Percentiles rank a stretch among this genome's conserved stretches.
Conservation (phyloP, 768 basidiomycete species). For the Calocera viscosa region DNA sequence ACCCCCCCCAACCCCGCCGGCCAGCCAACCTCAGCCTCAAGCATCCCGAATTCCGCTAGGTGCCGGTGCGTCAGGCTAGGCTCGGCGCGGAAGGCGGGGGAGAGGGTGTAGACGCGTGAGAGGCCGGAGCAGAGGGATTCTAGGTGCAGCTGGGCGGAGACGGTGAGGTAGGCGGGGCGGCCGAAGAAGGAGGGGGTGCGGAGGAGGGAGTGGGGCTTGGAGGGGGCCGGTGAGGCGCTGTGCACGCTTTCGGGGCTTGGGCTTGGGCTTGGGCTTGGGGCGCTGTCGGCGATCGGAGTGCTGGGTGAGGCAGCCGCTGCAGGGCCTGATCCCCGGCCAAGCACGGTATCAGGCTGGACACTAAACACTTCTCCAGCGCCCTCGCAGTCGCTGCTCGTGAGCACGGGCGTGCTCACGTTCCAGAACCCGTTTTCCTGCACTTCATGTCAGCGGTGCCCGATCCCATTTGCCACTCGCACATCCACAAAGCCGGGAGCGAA, state of each 20-base stretch:
- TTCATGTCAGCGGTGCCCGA: background rate
- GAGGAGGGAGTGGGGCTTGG: constrained; percentile 12
- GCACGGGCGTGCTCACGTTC: constrained; percentile 70
- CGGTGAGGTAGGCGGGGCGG: constrained; percentile 70
- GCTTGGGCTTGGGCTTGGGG: constrained; percentile 1
- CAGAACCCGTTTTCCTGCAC: constrained; percentile 61
- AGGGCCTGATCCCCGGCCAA: too few species aligned
- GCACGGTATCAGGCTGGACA: constrained; percentile 34
- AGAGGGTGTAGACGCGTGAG: constrained; percentile 79
- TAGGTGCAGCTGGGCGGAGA: constrained; percentile 91
- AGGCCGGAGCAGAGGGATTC: constrained; percentile 72
- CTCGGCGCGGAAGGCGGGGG: constrained; percentile 91
- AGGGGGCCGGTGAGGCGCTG: constrained; percentile 13
- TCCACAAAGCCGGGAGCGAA: too few species aligned
- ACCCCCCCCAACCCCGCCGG: constrained; percentile 35
- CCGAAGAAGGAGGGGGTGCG: constrained; percentile 50
- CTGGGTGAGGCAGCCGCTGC: too few species aligned
- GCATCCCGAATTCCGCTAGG: constrained; percentile 97
- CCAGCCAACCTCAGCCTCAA: constrained; percentile 86
- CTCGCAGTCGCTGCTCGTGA: constrained; percentile 89
- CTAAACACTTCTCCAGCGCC: constrained; percentile 89
- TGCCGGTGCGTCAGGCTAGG: constrained; percentile 79
- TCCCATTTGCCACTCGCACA: too few species aligned
- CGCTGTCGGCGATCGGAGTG: constrained; percentile 7
- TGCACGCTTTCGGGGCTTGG: background rate